These are phyloP conservation scores for Termitomyces sp. DNA, from an alignment of 1,284 basidiomycete genomes.

Conservation along the genomic window DNA sequence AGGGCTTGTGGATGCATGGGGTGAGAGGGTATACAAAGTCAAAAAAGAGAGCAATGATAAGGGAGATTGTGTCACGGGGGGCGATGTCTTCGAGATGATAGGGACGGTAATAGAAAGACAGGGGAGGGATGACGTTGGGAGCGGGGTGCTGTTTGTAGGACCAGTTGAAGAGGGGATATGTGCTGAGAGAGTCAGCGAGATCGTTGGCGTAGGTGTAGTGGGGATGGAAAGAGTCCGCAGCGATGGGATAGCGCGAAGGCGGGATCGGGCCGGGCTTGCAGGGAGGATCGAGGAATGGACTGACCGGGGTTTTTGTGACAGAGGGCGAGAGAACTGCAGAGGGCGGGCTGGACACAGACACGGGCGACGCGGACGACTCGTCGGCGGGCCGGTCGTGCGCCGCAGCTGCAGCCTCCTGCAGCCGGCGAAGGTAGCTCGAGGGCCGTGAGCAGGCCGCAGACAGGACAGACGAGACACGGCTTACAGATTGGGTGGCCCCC, in stretches of 20 bases:
- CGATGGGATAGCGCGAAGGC: slow-evolving; percentile 66
- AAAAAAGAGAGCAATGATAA: slow-evolving; percentile 81
- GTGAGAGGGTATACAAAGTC: slow-evolving; percentile 86
- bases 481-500: slow-evolving; percentile 85
- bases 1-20: slow-evolving; percentile 77
- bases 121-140: slow-evolving; percentile 54
- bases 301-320: slow-evolving; percentile 38
- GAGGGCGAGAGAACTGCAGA: slow-evolving; percentile 44
- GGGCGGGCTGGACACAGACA: slow-evolving; percentile 47
- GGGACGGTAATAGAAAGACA: slow-evolving; percentile 65
- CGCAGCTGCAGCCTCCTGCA: slow-evolving; percentile 72
- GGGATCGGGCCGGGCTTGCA: slow-evolving; percentile 46
- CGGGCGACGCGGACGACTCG: slow-evolving; percentile 43
- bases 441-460: background rate
- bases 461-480: background rate
- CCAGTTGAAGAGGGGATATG: slow-evolving; percentile 67
- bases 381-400: slow-evolving; percentile 33
- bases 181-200: slow-evolving; percentile 29
- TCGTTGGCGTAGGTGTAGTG: slow-evolving; percentile 30
- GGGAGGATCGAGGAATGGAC: slow-evolving; percentile 45
- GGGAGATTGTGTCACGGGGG: slow-evolving; percentile 68
- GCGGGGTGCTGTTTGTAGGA: slow-evolving; percentile 59
- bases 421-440: slow-evolving; percentile 64
- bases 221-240: slow-evolving; percentile 59
- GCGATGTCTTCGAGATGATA: slow-evolving; percentile 72